These are phyloP conservation scores for Areca catechu DNA, from an alignment of 176 grass and related monocot genomes.

Conservation along the genomic window DNA sequence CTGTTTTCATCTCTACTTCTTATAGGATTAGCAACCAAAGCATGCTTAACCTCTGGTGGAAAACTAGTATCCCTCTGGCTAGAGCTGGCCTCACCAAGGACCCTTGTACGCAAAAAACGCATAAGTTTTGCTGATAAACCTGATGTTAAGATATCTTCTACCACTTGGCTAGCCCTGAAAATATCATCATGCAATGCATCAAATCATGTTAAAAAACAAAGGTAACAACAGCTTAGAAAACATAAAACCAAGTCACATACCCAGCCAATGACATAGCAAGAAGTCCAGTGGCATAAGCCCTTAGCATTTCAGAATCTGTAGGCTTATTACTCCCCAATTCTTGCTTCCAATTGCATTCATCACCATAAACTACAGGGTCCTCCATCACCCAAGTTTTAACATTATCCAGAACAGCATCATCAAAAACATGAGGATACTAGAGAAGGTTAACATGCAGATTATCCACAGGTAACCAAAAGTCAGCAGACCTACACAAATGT, in stretches of 20 bases:
- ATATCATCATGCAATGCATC: not conserved
- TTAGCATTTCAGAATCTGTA: conserved; percentile 57
- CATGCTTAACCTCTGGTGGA: conserved; percentile 43
- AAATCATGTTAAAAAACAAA: not conserved
- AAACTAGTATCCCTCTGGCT: conserved; percentile 53
- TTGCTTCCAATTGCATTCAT: conserved; percentile 51
- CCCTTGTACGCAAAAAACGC: conserved; percentile 62
- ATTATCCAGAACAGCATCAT: conserved; percentile 68
- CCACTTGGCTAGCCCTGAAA: conserved; percentile 50
- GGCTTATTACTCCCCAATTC: conserved; percentile 53
- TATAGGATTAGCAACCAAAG: conserved; percentile 7
- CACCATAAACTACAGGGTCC: conserved; percentile 33
- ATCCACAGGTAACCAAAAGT: too few relatives aligned
- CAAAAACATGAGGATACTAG: conserved; percentile 70
- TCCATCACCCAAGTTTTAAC: conserved; percentile 70
- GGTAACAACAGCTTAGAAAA: not conserved
- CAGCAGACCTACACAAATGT: not conserved
- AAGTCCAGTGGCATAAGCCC: conserved; percentile 74
- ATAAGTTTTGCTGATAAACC: conserved; percentile 91
- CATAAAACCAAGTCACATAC: conserved; percentile 20
- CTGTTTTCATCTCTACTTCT: conserved; percentile 56
- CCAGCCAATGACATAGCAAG: conserved; percentile 68
- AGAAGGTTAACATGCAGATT: not conserved
- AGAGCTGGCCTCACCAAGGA: conserved; percentile 47
- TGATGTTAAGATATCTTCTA: conserved; percentile 69